phyloP scores from a whole-genome alignment of 768 basidiomycete genomes.

The Lyophyllum shimeji region DNA sequence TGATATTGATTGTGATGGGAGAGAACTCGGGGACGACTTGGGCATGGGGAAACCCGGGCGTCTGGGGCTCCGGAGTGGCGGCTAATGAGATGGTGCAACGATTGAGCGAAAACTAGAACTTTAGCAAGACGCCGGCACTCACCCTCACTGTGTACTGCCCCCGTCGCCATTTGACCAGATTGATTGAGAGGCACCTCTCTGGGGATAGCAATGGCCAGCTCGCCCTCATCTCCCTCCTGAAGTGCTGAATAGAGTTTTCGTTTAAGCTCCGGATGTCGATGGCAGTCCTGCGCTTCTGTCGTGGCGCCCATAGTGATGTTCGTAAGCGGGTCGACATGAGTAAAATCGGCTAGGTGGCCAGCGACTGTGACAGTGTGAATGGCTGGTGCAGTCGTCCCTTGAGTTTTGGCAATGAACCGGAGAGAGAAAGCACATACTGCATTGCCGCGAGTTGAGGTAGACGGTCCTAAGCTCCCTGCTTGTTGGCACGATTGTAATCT shows the following conservation, averaged over 20 bases:
- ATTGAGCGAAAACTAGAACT: background rate
- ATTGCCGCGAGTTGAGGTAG: conserved; percentile 87
- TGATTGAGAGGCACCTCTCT: conserved; percentile 66
- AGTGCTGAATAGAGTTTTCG: conserved; percentile 88
- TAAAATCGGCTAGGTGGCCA: conserved; percentile 73
- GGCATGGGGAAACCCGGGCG: conserved; percentile 43
- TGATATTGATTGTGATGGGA: conserved; percentile 73
- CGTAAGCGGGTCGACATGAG: conserved; percentile 72
- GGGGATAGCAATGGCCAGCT: conserved; percentile 87
- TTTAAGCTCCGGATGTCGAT: conserved; percentile 91
- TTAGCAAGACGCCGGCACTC: conserved; percentile 16
- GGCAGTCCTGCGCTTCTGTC: conserved; percentile 69
- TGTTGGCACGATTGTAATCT: conserved; percentile 85
- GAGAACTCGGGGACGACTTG: conserved; percentile 60
- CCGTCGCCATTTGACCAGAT: conserved; percentile 46
- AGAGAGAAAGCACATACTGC: conserved; percentile 51
- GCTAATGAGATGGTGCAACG: conserved; percentile 33
- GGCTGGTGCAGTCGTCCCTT: conserved; percentile 39
- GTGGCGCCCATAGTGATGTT: conserved; percentile 55
- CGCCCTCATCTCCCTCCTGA: conserved; percentile 92
- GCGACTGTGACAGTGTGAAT: conserved; percentile 74
- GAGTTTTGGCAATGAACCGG: conserved; percentile 10
- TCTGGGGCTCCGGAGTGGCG: conserved; percentile 83
- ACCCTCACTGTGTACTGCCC: conserved; percentile 59
- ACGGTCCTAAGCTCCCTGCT: conserved; percentile 78